These are phyloP conservation scores for Cyclocybe aegerita DNA, from an alignment of 768 basidiomycete genomes.

Conservation along the genomic window DNA sequence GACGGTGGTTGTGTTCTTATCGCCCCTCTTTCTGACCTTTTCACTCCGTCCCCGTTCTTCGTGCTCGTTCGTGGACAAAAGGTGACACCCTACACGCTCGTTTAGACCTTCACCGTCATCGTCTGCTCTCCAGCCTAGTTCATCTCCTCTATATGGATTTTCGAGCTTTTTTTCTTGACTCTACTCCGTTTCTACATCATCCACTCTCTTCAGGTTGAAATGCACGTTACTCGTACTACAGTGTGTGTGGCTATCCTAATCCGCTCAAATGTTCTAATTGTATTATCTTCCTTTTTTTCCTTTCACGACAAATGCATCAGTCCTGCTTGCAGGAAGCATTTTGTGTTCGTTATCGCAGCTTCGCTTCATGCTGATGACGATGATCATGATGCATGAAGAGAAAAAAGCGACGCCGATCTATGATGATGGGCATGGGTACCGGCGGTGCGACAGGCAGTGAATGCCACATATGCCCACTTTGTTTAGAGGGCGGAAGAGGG, in stretches of 20 bases:
- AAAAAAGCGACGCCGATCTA: too few relatives aligned
- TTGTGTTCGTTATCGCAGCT: too few relatives aligned
- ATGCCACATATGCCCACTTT: too few relatives aligned
- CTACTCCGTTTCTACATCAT: too few relatives aligned
- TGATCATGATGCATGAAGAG: too few relatives aligned
- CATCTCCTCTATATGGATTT: neutral
- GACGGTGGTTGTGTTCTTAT: neutral
- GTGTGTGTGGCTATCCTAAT: neutral
- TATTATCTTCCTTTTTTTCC: neutral
- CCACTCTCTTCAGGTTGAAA: neutral
- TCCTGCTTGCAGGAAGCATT: neutral
- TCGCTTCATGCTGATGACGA: too few relatives aligned
- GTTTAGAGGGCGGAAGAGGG: too few relatives aligned
- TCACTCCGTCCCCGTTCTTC: neutral
- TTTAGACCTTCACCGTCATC: neutral
- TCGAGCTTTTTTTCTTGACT: neutral
- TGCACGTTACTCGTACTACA: neutral
- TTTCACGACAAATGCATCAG: neutral
- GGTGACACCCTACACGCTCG: conserved; percentile 1
- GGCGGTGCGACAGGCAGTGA: too few relatives aligned
- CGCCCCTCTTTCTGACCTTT: neutral
- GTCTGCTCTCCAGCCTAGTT: neutral
- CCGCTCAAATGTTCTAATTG: conserved; percentile 2
- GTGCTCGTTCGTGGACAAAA: conserved; percentile 7
- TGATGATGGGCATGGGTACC: too few relatives aligned